A percentile compares a stretch with the other conserved stretches of the same genome.
phyloP scores from a whole-genome alignment of 495 filamentous ascomycete species.

The Astrocystis sublimbata region DNA sequence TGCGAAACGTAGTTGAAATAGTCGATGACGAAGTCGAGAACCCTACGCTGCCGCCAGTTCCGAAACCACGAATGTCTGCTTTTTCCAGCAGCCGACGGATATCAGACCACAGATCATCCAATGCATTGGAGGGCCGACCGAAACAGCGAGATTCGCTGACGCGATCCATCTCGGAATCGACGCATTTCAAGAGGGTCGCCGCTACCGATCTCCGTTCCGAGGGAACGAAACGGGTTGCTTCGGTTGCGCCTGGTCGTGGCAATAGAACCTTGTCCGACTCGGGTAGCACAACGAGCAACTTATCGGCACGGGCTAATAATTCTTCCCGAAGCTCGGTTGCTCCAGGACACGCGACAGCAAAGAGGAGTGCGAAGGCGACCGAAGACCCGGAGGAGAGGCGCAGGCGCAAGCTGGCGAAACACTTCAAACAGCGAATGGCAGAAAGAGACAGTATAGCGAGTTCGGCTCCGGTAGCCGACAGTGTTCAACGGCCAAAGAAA shows the following conservation, averaged over 20 bases:
- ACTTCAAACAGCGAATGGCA: conserved; percentile 15
- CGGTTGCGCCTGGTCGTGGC: background rate
- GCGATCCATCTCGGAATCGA: conserved; percentile 23
- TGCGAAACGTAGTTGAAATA: background rate
- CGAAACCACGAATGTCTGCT: background rate
- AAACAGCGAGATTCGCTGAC: conserved; percentile 5
- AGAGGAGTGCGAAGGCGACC: background rate
- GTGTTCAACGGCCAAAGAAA: conserved; percentile 20
- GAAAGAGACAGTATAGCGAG: conserved; percentile 24
- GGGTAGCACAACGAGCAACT: conserved; percentile 1
- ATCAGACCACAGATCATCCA: conserved; percentile 15
- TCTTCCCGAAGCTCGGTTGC: conserved; percentile 9
- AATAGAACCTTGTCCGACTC: conserved; percentile 13
- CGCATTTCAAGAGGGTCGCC: conserved; percentile 22
- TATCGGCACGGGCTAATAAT: conserved; percentile 5
- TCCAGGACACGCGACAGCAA: conserved; percentile 6
- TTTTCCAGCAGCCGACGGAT: background rate
- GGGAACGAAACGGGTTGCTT: conserved; percentile 20
- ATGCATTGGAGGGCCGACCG: conserved; percentile 18
- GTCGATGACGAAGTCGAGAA: background rate
- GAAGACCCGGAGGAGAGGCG: conserved; percentile 22
- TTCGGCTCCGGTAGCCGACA: conserved; percentile 21
- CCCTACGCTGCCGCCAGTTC: background rate
- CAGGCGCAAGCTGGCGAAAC: conserved; percentile 13
- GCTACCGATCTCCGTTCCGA: conserved; percentile 17